Conservation (phyloP, 2,329 filamentous ascomycete genomes). For the Penicillium sp. region DNA sequence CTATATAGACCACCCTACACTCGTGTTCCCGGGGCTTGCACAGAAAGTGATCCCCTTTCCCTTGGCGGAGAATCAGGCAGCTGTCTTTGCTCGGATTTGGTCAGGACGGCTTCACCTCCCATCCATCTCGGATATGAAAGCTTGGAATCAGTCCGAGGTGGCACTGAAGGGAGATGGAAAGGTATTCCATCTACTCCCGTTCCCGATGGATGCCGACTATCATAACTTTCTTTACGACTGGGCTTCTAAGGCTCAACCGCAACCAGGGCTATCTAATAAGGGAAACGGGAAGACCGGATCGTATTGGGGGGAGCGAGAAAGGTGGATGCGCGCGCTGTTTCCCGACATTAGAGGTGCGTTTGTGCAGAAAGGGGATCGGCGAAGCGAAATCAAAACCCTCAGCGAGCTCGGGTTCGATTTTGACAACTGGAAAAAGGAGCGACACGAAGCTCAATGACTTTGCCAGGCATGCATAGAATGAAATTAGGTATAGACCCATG, state of each 20-base stretch:
- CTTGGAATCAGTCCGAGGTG: constrained; percentile 58
- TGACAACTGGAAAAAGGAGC: constrained; percentile 35
- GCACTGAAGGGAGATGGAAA: constrained; percentile 48
- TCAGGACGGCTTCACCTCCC: constrained; percentile 68
- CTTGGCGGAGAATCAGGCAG: constrained; percentile 72
- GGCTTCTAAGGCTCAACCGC: constrained; percentile 37
- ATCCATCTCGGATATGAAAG: constrained; percentile 59
- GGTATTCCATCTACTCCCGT: constrained; percentile 55
- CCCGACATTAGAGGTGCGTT: constrained; percentile 70
- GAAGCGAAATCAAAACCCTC: constrained; percentile 59
- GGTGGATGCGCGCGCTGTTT: constrained; percentile 69
- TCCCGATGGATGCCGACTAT: constrained; percentile 48
- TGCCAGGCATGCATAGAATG: too few species aligned
- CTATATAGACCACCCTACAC: constrained; percentile 69
- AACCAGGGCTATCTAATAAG: constrained; percentile 42
- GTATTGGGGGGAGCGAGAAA: constrained; percentile 66
- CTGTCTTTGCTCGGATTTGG: constrained; percentile 74
- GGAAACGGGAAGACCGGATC: constrained; percentile 65
- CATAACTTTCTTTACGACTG: constrained; percentile 46
- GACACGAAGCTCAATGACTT: constrained; percentile 14
- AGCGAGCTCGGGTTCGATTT: constrained; percentile 70
- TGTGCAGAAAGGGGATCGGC: constrained; percentile 58
- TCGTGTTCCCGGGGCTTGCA: constrained; percentile 72
- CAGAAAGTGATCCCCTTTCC: constrained; percentile 89
- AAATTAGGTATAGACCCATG: too few species aligned